Conservation (phyloP, 2,329 filamentous ascomycete genomes). For the Ramichloridium luteum region DNA sequence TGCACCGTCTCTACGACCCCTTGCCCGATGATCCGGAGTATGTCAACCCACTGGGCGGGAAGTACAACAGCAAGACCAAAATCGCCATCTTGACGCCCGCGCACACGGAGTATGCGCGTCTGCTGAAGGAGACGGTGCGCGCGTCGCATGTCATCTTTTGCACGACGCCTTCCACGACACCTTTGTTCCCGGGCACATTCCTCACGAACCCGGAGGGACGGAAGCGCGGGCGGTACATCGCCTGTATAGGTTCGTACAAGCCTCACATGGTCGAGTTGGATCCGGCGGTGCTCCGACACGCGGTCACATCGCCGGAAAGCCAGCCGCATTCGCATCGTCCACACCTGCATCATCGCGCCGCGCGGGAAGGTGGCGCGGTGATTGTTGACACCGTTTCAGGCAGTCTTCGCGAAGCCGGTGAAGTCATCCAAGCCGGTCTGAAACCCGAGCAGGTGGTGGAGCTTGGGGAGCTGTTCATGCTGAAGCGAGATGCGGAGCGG, state of each 20-base stretch:
- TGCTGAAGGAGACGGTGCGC: constrained; percentile 59
- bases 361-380: constrained; percentile 43
- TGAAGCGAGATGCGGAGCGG: constrained; percentile 41
- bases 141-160: constrained; percentile 75
- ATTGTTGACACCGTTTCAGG: constrained; percentile 61
- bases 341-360: background rate
- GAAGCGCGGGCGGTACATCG: constrained; percentile 57
- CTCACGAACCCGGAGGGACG: constrained; percentile 61
- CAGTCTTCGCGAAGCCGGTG: constrained; percentile 71
- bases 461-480: constrained; percentile 66
- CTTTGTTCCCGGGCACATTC: constrained; percentile 62
- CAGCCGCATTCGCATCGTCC: background rate
- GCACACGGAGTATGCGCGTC: constrained; percentile 55
- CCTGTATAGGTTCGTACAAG: constrained; percentile 59
- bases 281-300: constrained; percentile 57
- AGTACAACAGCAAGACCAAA: constrained; percentile 36
- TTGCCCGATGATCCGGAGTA: constrained; percentile 24
- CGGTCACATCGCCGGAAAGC: constrained; percentile 28
- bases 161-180: constrained; percentile 63
- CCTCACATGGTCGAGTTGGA: constrained; percentile 74
- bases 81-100: constrained; percentile 58
- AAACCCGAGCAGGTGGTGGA: constrained; percentile 68
- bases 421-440: constrained; percentile 68
- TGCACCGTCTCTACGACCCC: constrained; percentile 43
- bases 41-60: constrained; percentile 23